A percentile compares a stretch with the other conserved stretches of the same genome.
phyloP scores from a whole-genome alignment of 768 basidiomycete genomes.

The Asterophora lycoperdoides region DNA sequence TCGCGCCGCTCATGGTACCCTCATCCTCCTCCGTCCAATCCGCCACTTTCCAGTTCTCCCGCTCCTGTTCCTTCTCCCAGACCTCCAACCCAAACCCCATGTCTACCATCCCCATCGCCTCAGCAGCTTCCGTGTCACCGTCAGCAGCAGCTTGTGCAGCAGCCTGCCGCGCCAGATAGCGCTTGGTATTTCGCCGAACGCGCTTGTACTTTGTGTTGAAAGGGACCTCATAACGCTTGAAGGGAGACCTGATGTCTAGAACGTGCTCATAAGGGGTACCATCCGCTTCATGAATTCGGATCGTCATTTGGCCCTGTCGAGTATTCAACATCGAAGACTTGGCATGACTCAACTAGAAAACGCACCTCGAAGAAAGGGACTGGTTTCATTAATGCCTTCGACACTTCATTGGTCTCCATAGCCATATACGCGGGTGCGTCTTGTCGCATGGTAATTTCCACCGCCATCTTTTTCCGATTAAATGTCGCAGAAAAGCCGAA shows the following conservation, averaged over 20 bases:
- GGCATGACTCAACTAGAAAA: background rate
- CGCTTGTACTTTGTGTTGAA: slow-evolving; percentile 99
- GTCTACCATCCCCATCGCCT: slow-evolving; percentile 91
- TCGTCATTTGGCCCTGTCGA: slow-evolving; percentile 89
- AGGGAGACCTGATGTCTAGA: slow-evolving; percentile 78
- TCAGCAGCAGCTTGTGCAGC: slow-evolving; percentile 92
- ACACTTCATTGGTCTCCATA: slow-evolving; percentile 64
- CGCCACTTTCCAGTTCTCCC: slow-evolving; percentile 93
- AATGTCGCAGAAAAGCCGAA: slow-evolving; percentile 89
- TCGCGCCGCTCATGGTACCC: slow-evolving; percentile 87
- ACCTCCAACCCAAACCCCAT: slow-evolving; percentile 91
- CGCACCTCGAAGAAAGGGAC: slow-evolving; percentile 85
- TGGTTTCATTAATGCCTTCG: slow-evolving; percentile 68
- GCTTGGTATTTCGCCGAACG: slow-evolving; percentile 91
- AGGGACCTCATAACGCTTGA: slow-evolving; percentile 95
- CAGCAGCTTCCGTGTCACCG: slow-evolving; percentile 87
- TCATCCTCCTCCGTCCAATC: slow-evolving; percentile 99
- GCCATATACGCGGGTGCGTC: slow-evolving; percentile 74
- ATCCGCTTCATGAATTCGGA: slow-evolving; percentile 98
- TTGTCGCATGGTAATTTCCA: slow-evolving; percentile 93
- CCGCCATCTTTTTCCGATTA: slow-evolving; percentile 97
- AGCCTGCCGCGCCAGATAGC: slow-evolving; percentile 90
- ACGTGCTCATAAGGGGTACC: slow-evolving; percentile 99
- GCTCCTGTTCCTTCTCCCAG: slow-evolving; percentile 93
- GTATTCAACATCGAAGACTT: slow-evolving; percentile 3